Conservation (phyloP, 1,139 yeast genomes). For the Suhomyces maxii region DNA sequence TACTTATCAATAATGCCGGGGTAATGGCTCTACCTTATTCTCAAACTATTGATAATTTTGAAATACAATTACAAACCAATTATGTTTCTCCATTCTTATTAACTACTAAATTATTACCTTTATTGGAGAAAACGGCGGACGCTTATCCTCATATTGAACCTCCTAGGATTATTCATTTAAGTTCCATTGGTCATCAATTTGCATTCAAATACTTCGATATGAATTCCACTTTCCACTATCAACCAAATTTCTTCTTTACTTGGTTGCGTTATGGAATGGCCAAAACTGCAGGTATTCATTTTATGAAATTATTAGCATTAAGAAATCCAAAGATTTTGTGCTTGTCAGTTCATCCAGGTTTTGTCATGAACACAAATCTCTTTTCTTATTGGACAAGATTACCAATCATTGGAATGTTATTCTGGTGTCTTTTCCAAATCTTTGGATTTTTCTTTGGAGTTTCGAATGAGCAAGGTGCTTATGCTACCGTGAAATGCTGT, state of each 20-base stretch:
- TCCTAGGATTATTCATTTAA: constrained; percentile 65
- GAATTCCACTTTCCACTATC: constrained; percentile 52
- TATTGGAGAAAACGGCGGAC: constrained; percentile 43
- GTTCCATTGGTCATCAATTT: constrained; percentile 69
- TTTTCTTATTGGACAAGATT: constrained; percentile 74
- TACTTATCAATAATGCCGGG: constrained; percentile 79
- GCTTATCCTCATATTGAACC: constrained; percentile 28
- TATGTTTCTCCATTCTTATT: constrained; percentile 74
- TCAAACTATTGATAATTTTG: constrained; percentile 69
- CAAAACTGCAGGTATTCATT: constrained; percentile 78
- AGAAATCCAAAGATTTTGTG: constrained; percentile 67
- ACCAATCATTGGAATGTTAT: constrained; percentile 72
- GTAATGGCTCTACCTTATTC: constrained; percentile 74
- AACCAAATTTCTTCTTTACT: constrained; percentile 68
- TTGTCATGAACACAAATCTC: constrained; percentile 75
- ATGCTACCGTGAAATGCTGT: constrained; percentile 65
- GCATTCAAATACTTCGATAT: constrained; percentile 53
- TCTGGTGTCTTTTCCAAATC: constrained; percentile 67
- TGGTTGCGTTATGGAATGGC: constrained; percentile 82
- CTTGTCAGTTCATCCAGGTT: constrained; percentile 80
- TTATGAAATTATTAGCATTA: constrained; percentile 62
- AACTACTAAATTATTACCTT: constrained; percentile 59
- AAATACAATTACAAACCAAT: constrained; percentile 78
- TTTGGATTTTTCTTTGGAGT: constrained; percentile 73
- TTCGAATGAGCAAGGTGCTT: constrained; percentile 68